A percentile compares a stretch with the other conserved stretches of the same genome.
These are phyloP conservation scores for Oryza longistaminata DNA, from an alignment of 176 grass and related monocot genomes.

Conservation along the genomic window DNA sequence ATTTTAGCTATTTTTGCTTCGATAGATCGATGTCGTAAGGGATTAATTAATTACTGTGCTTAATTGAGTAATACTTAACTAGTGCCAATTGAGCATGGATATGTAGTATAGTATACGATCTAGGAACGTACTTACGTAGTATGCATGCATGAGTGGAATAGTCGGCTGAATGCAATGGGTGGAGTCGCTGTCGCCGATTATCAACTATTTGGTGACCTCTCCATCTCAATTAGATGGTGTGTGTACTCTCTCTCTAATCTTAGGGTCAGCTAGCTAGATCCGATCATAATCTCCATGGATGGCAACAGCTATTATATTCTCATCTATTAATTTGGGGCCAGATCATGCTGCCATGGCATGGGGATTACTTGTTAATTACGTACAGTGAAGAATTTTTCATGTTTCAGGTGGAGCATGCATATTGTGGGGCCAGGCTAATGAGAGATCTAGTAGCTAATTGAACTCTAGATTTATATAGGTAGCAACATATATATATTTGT, in stretches of 20 bases:
- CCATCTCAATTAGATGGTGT: slow-evolving; percentile 13
- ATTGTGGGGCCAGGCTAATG: neutral
- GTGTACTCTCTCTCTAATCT: neutral
- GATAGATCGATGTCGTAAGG: neutral
- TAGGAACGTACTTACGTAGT: neutral
- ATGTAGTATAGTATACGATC: neutral
- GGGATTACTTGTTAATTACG: neutral
- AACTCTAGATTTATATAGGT: neutral
- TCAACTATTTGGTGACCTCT: slow-evolving; percentile 30
- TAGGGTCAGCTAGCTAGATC: slow-evolving; percentile 25
- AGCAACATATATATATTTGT: neutral
- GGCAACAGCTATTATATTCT: slow-evolving; percentile 3
- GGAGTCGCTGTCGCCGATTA: neutral
- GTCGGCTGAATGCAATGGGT: neutral
- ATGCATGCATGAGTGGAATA: neutral
- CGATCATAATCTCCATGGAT: slow-evolving; percentile 14
- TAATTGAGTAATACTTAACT: neutral
- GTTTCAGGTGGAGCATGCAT: neutral
- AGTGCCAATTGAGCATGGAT: neutral
- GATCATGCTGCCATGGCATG: neutral
- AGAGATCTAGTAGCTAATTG: neutral
- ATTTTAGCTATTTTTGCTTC: no score
- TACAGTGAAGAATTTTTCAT: neutral
- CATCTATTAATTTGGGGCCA: neutral
- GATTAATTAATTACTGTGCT: neutral